Evolutionary conservation across 2,329 filamentous ascomycete species (phyloP).

Genomic region (Colletotrichum scovillei): DNA sequence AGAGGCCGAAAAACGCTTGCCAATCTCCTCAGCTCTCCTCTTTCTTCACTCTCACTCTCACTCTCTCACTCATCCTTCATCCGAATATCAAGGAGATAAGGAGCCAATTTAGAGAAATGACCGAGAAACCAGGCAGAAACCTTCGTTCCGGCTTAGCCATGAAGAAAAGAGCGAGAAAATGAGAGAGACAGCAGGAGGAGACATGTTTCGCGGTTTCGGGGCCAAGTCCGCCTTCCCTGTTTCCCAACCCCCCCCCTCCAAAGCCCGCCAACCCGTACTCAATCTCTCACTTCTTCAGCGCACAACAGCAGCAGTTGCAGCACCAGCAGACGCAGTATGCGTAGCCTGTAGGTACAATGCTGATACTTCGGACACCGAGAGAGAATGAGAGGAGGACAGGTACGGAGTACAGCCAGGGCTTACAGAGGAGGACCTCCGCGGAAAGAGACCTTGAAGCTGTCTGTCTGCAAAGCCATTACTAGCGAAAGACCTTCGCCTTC

Average conservation of each 20-base stretch:
- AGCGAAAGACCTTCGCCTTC: slow-evolving; percentile 7
- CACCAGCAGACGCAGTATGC: background rate
- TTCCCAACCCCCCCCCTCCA: background rate
- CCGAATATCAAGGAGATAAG: background rate
- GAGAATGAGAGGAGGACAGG: background rate
- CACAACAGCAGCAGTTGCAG: background rate
- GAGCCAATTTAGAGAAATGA: background rate
- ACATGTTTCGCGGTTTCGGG: background rate
- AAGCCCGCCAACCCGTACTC: background rate
- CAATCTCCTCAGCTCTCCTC: background rate
- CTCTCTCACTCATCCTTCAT: background rate
- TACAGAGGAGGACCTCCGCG: background rate
- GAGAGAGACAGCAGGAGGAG: background rate
- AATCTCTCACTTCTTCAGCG: background rate
- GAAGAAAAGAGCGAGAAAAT: background rate
- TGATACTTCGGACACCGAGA: background rate
- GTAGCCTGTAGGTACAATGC: background rate
- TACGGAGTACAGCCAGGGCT: background rate
- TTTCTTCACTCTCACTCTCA: too few relatives aligned
- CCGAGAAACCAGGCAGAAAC: background rate
- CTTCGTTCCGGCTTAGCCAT: background rate
- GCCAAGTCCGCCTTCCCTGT: background rate
- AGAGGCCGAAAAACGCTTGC: background rate
- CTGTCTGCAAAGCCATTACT: slow-evolving; percentile 15
- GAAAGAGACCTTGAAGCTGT: background rate